Percentiles rank a stretch among this genome's conserved stretches.
Evolutionary conservation across 495 filamentous ascomycete species (phyloP).

Genomic region (Neurospora intermedia): DNA sequence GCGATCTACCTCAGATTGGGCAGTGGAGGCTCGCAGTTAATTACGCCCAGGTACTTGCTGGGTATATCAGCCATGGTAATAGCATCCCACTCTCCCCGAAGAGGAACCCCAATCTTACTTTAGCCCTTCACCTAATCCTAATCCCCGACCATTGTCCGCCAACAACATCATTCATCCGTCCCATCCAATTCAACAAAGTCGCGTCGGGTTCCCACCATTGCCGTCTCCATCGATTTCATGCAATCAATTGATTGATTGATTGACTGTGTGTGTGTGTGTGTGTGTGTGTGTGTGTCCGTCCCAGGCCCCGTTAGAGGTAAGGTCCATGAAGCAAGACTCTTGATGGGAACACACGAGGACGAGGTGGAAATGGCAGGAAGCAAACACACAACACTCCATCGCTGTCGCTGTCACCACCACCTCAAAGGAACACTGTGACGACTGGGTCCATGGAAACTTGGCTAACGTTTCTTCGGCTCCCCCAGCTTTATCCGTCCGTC

Average conservation of each 20-base stretch:
- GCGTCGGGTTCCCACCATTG: background rate
- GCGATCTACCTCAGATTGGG: background rate
- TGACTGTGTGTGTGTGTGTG: background rate
- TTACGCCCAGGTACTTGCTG: background rate
- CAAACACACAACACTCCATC: background rate
- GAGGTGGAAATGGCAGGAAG: background rate
- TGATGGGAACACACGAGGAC: background rate
- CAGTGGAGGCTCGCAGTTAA: background rate
- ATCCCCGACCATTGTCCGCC: background rate
- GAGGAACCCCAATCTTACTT: slow-evolving; percentile 1
- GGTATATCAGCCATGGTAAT: background rate
- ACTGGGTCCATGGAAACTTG: background rate
- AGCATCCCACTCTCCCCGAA: background rate
- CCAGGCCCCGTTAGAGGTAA: background rate
- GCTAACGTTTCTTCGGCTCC: background rate
- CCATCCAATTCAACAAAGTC: background rate
- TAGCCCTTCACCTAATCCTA: background rate
- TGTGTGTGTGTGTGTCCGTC: background rate
- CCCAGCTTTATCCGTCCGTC: background rate
- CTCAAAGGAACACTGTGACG: background rate
- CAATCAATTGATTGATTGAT: background rate
- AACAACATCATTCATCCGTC: background rate
- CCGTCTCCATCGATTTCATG: background rate
- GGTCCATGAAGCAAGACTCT: background rate
- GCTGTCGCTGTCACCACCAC: background rate